A percentile compares a stretch with the other conserved stretches of the same genome.
Evolutionary conservation across 2,329 filamentous ascomycete species (phyloP).

Genomic region (Rugonectria rugulosa): DNA sequence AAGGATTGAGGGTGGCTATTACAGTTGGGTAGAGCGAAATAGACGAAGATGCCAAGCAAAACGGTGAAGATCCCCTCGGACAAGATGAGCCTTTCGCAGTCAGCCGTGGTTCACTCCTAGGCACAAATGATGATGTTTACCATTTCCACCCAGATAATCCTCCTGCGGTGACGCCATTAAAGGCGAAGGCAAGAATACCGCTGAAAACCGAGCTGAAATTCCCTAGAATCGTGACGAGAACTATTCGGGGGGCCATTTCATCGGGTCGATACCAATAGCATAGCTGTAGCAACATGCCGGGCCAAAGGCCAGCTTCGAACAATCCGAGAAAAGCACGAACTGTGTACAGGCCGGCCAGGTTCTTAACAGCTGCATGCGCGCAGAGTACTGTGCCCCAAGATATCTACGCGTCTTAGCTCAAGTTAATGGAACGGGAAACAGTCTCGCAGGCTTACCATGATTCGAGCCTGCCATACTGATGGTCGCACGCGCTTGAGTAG

Average conservation of each 20-base stretch:
- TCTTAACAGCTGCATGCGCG: background rate
- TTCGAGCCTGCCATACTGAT: slow-evolving; percentile 50
- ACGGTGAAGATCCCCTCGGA: slow-evolving; percentile 32
- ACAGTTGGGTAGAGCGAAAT: slow-evolving; percentile 6
- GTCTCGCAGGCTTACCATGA: slow-evolving; percentile 42
- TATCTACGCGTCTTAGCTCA: background rate
- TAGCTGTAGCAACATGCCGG: slow-evolving; percentile 53
- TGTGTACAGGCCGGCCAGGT: background rate
- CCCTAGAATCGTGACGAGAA: slow-evolving; percentile 36
- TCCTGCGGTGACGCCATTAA: slow-evolving; percentile 46
- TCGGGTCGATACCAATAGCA: slow-evolving; percentile 58
- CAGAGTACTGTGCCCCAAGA: slow-evolving; percentile 3
- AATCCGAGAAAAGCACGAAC: slow-evolving; percentile 10
- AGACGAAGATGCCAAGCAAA: slow-evolving; percentile 1
- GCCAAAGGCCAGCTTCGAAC: slow-evolving; percentile 50
- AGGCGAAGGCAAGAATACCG: slow-evolving; percentile 53
- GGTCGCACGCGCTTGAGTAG: slow-evolving; percentile 49
- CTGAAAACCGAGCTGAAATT: slow-evolving; percentile 44
- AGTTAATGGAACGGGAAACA: background rate
- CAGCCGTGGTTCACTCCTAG: too few species aligned
- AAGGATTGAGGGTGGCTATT: background rate
- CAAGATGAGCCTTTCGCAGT: slow-evolving; percentile 62
- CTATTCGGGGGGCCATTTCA: slow-evolving; percentile 48
- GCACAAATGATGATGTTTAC: slow-evolving; percentile 16
- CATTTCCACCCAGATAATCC: slow-evolving; percentile 45